Evolutionary conservation across 179 eudicot species (phyloP), one percentile per base, ranked within the genome.

Genomic region (Vitellaria paradoxa): DNA sequence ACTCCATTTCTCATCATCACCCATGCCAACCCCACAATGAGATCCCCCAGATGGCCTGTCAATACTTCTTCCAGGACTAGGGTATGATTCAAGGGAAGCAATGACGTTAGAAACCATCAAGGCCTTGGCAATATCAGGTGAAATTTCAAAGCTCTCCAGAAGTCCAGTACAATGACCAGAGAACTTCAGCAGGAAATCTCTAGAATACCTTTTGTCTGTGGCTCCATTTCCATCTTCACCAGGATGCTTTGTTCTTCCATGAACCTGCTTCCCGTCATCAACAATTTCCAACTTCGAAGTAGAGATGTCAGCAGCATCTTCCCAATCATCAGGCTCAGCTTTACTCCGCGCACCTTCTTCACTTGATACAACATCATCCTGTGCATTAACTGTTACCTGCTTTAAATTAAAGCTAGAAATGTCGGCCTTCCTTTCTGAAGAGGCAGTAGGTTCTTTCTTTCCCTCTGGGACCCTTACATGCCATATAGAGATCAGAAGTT

Each of bases 281-380:
- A 84, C 68, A 78, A 87, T 77, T 73, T 82, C 89, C 81, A 93
- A 77, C 84, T 89, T 89, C 14, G 91, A 88, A 45, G 87, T 82
- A 55, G 97, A 87, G 18, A 82, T 83, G 59, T 93, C 96, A 74
- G 92, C 93, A 78, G 95, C 97, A 82, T 93, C 97, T 85, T 96
- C 98, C 99, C 99, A 96, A 77, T 93, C 95, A 88, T 96, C 99
- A 55, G 89, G 90, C 82, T 93, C 98, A 20, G 81, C 71, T 84
- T 89, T 96, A 65, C 77, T 76, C 50, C 64, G 82, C 70, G 85
- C 87, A 50, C 77, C 82, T 70, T 80, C 84, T 78, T 81, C 87
- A 81, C 68, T 78, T 49, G 68, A 24, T 0, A 62, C 65, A 72
- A 67, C 72, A 78, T 85, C 80, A 74, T 80, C 85, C 74, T 70